Evolutionary conservation across 106 monocot species (phyloP).

Genomic region (Dioscorea alata): DNA sequence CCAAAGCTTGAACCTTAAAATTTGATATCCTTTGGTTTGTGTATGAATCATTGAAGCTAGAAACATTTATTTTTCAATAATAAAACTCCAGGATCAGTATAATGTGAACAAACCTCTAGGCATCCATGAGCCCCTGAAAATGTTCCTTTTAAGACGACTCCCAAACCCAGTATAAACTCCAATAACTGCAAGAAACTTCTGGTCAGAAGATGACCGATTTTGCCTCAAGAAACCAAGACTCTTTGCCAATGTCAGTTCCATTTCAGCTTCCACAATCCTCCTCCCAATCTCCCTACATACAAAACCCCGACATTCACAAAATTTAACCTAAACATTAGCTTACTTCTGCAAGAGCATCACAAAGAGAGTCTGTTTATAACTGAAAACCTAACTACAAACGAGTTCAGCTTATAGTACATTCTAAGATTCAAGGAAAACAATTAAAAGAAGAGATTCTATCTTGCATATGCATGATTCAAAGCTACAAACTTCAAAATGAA

Average conservation of each 20-base stretch:
- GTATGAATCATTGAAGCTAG: no score
- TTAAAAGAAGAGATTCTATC: no score
- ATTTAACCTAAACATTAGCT: no score
- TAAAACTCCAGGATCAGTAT: background rate
- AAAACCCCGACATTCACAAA: background rate
- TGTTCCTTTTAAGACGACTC: conserved; percentile 71
- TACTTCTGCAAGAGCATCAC: no score
- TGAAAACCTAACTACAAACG: no score
- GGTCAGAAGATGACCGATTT: conserved; percentile 33
- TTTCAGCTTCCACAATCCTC: conserved; percentile 89
- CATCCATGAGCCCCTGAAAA: conserved; percentile 91
- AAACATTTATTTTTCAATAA: no score
- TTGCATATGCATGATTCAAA: no score
- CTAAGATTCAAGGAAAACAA: background rate
- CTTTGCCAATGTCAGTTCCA: conserved; percentile 91
- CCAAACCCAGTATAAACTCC: conserved; percentile 98
- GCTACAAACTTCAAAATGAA: no score
- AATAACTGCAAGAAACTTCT: conserved; percentile 76
- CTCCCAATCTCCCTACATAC: conserved; percentile 56
- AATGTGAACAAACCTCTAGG: conserved; percentile 57
- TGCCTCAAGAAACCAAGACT: conserved; percentile 69
- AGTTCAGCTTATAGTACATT: no score
- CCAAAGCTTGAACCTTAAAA: no score
- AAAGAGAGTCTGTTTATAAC: no score
- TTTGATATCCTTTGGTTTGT: no score